Evolutionary conservation across 441 rosid species (phyloP), one percentile per base, ranked within the genome.

Genomic region (Adansonia rubrostipa): DNA sequence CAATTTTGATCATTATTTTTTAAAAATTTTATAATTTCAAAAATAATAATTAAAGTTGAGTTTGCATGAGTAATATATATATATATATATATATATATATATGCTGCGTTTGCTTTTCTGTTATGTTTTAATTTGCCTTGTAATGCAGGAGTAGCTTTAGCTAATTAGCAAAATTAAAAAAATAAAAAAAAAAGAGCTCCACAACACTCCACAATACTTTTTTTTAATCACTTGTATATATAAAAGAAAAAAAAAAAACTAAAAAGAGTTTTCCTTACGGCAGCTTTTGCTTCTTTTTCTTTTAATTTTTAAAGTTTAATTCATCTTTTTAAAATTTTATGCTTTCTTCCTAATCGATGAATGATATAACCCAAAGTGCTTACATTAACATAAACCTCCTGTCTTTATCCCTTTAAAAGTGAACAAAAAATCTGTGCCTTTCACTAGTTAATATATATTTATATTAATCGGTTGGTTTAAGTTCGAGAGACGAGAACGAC

Each of bases 201-300:
- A 47, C 14, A n/a, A 28, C 33, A 28, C 33, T 58, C 2, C 45
- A 51, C 67, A 48, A n/a, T 11, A 0, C 1, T 19, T 20, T 2
- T 20, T 19, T 40, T 17, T 17, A 54, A 54, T 17, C 6, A 40
- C 44, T 40, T 40, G 6, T 40, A 40, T 56, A 51, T 57, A 57
- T 7, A 60, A 22, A 9, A 4, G 9, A 20, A 22, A 10, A 60
- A 40, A 10, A 60, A 40, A 40, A 40, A 40, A 40, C 44, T 40
- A 40, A 24, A 64, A 61, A 77, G 67, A 2, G 45, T 53, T 79
- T 66, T 28, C 68, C 72, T 82, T 79, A 47, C 54, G 13, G 1
- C 80, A 69, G 83, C 83, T 80, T 83, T 83, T 83, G 77, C 85
- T 79, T 83, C 2, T 28, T 28, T 28, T 28, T 2, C 3, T 28